A percentile compares a stretch with the other conserved stretches of the same genome.
phyloP scores from a whole-genome alignment of 371 early-diverging fungal species.

The Lichtheimia ramosa region DNA sequence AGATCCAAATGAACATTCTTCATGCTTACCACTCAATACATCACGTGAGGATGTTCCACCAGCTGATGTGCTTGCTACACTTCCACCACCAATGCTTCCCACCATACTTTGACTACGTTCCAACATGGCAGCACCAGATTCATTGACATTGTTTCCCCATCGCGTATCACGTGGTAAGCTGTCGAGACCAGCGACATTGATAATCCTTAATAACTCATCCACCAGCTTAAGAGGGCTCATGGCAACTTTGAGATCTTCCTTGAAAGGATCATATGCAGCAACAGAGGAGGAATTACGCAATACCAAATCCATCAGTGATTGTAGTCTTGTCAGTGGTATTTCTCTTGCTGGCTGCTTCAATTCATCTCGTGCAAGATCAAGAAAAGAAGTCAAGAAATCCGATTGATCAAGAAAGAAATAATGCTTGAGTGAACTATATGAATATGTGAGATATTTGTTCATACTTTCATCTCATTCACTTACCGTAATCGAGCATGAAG shows the following conservation, averaged over 20 bases:
- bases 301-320: constrained; percentile 85
- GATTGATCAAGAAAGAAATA: constrained; percentile 92
- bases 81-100: constrained; percentile 14
- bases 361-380: constrained; percentile 82
- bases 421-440: constrained; percentile 82
- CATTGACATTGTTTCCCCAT: constrained; percentile 4
- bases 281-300: constrained; percentile 85
- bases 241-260: constrained; percentile 80
- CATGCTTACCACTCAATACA: constrained; percentile 20
- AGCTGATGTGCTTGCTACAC: background rate
- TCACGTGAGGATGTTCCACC: constrained; percentile 10
- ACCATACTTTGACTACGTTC: constrained; percentile 32
- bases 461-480: background rate
- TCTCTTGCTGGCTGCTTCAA: constrained; percentile 67
- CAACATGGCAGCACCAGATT: constrained; percentile 3
- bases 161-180: constrained; percentile 14
- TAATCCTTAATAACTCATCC: constrained; percentile 72
- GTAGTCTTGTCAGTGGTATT: constrained; percentile 72
- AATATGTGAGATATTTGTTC: background rate
- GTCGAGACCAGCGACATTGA: constrained; percentile 51
- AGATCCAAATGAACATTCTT: background rate
- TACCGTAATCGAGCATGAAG: constrained; percentile 76
- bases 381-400: constrained; percentile 91
- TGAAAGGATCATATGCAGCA: constrained; percentile 78
- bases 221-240: constrained; percentile 64